Base-by-base conservation (phyloP, 768 basidiomycete genomes). In the Rhizopogon vesiculosus region DNA sequence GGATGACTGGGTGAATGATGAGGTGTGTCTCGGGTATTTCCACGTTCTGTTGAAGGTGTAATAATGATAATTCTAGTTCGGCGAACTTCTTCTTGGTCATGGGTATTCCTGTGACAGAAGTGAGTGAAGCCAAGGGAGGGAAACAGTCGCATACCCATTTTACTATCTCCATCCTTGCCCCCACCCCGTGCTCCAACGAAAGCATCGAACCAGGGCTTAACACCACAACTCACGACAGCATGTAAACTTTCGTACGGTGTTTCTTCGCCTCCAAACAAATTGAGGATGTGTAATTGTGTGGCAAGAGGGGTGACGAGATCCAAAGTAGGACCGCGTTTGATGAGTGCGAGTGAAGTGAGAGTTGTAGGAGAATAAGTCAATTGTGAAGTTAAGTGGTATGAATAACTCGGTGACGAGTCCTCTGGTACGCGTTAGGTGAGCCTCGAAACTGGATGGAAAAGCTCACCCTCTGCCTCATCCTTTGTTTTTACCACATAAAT, bases 71-170 rank as follows among this genome's bases (percentile, higher is more conserved):
- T 70, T 99, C 96, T 54, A 98, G 85, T 64, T 99, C 97, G 7
- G 97, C 96, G 66, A 98, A 98, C 73, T 98, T 98, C 78, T 95
- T 95, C 83, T 98, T 98, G 45, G 96, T 94, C 81, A 97, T 92
- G 3, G 97, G 97, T 56, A 99, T 98, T 49, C 87, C 87, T 83
- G 64, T 35, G 54, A 25, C 46, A 25, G 6, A 18, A 31, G 44
- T 64, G 42, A 65, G 61, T 18, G 1, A 41, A 49, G 25, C 10
- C 33, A 18, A 45, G 35, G 31, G 9, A 39, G 25, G n/a, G 29
- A 38, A 38, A 45, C n/a, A 7, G 3, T 33, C 3, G 61, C 72
- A 42, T 54, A 78, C 91, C 92, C 86, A 92, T 89, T 72, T 93
- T 91, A 43, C 78, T 81, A 66, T 93, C 93, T 3, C 74, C 79